phyloP scores from a whole-genome alignment of 2,329 filamentous ascomycete genomes.

The Fusarium burgessii region DNA sequence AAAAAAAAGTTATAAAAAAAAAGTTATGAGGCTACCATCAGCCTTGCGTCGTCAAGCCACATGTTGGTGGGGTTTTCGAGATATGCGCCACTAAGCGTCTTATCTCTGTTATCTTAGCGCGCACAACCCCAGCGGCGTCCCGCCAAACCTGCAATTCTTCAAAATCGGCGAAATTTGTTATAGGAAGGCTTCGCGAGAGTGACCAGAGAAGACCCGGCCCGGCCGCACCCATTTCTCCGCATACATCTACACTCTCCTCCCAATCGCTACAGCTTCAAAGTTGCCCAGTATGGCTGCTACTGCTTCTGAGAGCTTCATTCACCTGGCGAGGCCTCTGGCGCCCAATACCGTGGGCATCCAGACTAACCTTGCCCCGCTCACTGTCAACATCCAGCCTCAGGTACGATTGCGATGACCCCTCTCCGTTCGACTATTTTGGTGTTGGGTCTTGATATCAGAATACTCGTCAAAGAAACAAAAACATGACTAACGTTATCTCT shows the following conservation, averaged over 20 bases:
- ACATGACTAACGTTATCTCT: constrained; percentile 20
- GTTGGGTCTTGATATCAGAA: constrained; percentile 2
- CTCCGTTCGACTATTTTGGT: constrained; percentile 16
- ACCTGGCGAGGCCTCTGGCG: constrained; percentile 92
- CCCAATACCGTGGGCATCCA: constrained; percentile 83
- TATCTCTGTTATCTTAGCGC: constrained; percentile 62
- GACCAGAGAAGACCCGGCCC: constrained; percentile 37
- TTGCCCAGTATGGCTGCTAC: constrained; percentile 80
- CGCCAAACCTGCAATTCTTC: constrained; percentile 57
- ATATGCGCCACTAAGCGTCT: constrained; percentile 50
- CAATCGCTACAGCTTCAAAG: constrained; percentile 26
- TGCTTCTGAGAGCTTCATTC: constrained; percentile 86
- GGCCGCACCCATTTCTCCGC: constrained; percentile 37
- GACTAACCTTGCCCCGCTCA: constrained; percentile 89
- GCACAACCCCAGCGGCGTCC: constrained; percentile 62
- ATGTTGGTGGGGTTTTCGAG: constrained; percentile 47
- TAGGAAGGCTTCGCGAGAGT: constrained; percentile 50
- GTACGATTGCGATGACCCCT: constrained; percentile 63
- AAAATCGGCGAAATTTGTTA: constrained; percentile 56
- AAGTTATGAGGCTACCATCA: constrained; percentile 49
- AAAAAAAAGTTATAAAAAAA: constrained; percentile 46
- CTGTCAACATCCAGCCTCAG: constrained; percentile 95
- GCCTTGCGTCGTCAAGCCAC: constrained; percentile 55
- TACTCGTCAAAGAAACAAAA: not conserved
- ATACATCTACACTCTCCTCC: constrained; percentile 20